phyloP scores from a whole-genome alignment of 257 asterid genomes.

The Nicotiana paniculata region DNA sequence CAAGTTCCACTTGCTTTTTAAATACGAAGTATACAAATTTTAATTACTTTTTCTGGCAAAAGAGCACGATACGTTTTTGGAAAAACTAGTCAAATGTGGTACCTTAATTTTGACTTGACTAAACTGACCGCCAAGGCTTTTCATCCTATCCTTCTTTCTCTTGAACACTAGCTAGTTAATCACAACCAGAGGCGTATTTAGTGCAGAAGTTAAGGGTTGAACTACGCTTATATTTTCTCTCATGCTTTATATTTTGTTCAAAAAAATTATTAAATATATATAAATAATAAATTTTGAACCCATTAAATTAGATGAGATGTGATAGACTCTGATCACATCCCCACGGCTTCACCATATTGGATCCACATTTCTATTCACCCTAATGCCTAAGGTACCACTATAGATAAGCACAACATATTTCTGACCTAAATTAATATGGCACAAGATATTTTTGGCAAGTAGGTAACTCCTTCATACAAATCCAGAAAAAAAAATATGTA shows the following conservation, averaged over 20 bases:
- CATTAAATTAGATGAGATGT: no score
- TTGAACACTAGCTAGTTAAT: background rate
- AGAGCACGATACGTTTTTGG: constrained; percentile 13
- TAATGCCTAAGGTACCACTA: background rate
- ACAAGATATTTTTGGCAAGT: background rate
- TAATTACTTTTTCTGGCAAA: constrained; percentile 16
- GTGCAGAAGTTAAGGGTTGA: no score
- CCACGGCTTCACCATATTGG: background rate
- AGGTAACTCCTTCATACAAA: background rate
- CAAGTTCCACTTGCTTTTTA: constrained; percentile 26
- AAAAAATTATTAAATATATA: no score
- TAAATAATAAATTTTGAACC: no score
- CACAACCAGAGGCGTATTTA: background rate
- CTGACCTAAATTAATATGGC: background rate
- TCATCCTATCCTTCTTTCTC: constrained; percentile 16
- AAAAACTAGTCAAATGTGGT: constrained; percentile 18
- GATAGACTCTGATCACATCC: no score
- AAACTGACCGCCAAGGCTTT: constrained; percentile 29
- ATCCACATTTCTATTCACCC: background rate
- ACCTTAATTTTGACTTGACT: constrained; percentile 25
- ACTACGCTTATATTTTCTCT: no score
- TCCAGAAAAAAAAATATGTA: background rate
- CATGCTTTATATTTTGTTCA: no score
- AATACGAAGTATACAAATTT: background rate
- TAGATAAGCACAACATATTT: background rate